Base-by-base conservation (phyloP, 177 flowering plant species). In the Tripterygium wilfordii region DNA sequence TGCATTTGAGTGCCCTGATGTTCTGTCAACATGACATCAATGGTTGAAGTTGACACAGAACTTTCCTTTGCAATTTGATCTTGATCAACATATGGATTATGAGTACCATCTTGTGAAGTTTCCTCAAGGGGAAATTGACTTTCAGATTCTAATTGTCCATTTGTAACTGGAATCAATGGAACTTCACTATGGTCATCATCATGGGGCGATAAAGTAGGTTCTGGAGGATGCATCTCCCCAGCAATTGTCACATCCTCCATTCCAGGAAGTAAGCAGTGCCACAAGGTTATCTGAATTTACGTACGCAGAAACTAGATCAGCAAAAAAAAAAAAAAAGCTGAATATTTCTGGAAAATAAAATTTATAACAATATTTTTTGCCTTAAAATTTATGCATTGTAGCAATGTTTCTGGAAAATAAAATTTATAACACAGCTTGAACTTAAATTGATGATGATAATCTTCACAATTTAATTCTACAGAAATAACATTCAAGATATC, bases 221-320 rank as follows among this genome's bases (percentile, higher is more conserved):
- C 63, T 31, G 58, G 48, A 36, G 65, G 56, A 46, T 56, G 47
- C 45, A 18, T 46, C 46, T 31, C 71, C 37, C 48, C 62, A 16
- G 31, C 42, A 16, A 13, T 49, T 63, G 52, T 64, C 18, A 25
- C 63, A 51, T 62, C 71, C 68, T 76, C 77, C 81, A 79, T 73
- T n/a, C n/a, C n/a, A n/a, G n/a, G n/a, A n/a, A n/a, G n/a, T n/a
- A n/a, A n/a, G n/a, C n/a, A n/a, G n/a, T n/a, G n/a, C n/a, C n/a
- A n/a, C n/a, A n/a, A n/a, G n/a, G 50, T 19, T 40, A 10, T 32
- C 69, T 56, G 43, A 27, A 57, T 36, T 36, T n/a, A 40, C 22
- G 13, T 39, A 29, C 33, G 16, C 0, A 28, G 15, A 22, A 44
- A 20, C 27, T 10, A 26, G 0, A 48, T 38, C 8, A 51, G 18